A percentile compares a stretch with the other conserved stretches of the same genome.
These are phyloP conservation scores for Quercus suber DNA, from an alignment of 306 rosid genomes.

Conservation along the genomic window DNA sequence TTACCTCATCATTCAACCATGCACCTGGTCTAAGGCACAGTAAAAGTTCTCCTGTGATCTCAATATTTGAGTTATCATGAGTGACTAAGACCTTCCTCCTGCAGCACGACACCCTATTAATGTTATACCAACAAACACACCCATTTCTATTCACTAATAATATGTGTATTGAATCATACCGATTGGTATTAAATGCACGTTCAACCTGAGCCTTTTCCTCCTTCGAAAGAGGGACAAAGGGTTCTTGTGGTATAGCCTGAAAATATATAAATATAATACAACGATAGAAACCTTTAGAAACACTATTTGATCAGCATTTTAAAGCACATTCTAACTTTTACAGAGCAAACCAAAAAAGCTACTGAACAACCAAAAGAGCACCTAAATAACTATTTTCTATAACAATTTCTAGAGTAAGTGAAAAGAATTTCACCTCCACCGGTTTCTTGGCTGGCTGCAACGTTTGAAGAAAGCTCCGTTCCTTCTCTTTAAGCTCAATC, in stretches of 20 bases:
- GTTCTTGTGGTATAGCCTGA: conserved; percentile 59
- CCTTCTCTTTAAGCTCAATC: conserved; percentile 52
- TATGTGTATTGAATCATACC: conserved; percentile 47
- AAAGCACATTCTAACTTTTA: neutral
- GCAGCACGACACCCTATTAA: conserved; percentile 20
- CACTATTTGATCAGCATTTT: neutral
- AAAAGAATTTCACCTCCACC: conserved; percentile 43
- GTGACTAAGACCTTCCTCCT: conserved; percentile 71
- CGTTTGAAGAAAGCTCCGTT: conserved; percentile 24
- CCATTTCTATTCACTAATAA: conserved; percentile 2
- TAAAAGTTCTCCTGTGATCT: conserved; percentile 60
- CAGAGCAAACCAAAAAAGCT: neutral
- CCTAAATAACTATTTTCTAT: neutral
- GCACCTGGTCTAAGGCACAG: conserved; percentile 72
- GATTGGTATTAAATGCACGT: conserved; percentile 44
- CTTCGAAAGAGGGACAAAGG: conserved; percentile 55
- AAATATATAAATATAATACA: conserved; percentile 1
- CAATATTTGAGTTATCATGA: conserved; percentile 74
- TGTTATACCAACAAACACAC: conserved; percentile 19
- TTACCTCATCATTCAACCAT: conserved; percentile 97
- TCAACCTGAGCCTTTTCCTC: conserved; percentile 58
- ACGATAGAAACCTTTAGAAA: neutral
- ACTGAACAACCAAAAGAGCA: neutral
- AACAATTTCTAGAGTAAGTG: neutral
- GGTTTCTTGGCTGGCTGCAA: conserved; percentile 51